phyloP scores from a whole-genome alignment of 139 green algal species.

The Picochlorum sp. region DNA sequence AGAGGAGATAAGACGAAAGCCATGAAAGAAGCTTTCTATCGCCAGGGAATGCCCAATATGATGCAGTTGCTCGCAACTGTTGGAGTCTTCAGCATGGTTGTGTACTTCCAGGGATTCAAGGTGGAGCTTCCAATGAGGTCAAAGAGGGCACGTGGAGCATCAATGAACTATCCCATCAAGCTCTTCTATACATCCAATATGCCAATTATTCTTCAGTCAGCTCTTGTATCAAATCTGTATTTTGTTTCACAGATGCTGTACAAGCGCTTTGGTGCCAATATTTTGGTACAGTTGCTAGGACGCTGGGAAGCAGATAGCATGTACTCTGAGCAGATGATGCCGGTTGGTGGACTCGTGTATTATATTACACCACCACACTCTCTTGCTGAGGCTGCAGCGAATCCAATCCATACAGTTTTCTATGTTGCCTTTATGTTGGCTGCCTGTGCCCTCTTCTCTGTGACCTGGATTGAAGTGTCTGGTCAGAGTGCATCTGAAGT shows the following conservation, averaged over 20 bases:
- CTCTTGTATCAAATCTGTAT: slow-evolving; percentile 98
- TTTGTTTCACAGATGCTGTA: slow-evolving; percentile 99
- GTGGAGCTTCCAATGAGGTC: slow-evolving; percentile 94
- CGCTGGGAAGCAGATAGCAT: slow-evolving; percentile 66
- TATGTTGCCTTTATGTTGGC: slow-evolving; percentile 98
- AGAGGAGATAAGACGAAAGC: slow-evolving; percentile 79
- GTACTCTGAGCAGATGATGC: slow-evolving; percentile 69
- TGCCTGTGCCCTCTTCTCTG: slow-evolving; percentile 98
- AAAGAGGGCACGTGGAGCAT: slow-evolving; percentile 79
- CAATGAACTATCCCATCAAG: slow-evolving; percentile 96
- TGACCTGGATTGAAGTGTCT: slow-evolving; percentile 99
- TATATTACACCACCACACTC: slow-evolving; percentile 90
- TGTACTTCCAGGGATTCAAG: slow-evolving; percentile 99
- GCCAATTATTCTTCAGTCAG: slow-evolving; percentile 99
- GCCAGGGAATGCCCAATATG: slow-evolving; percentile 93
- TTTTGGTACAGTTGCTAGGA: slow-evolving; percentile 84
- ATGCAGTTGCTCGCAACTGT: slow-evolving; percentile 94
- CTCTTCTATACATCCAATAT: slow-evolving; percentile 99
- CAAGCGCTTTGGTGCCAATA: slow-evolving; percentile 87
- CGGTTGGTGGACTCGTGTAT: slow-evolving; percentile 95
- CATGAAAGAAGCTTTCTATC: slow-evolving; percentile 93
- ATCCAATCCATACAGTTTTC: slow-evolving; percentile 94
- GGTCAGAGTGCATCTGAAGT: slow-evolving; percentile 89
- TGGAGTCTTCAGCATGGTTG: slow-evolving; percentile 94
- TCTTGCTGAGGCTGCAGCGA: slow-evolving; percentile 75